A percentile compares a stretch with the other conserved stretches of the same genome.
Conservation (phyloP, 169 alveolate genomes). For the Prorocentrum cordatum region DNA sequence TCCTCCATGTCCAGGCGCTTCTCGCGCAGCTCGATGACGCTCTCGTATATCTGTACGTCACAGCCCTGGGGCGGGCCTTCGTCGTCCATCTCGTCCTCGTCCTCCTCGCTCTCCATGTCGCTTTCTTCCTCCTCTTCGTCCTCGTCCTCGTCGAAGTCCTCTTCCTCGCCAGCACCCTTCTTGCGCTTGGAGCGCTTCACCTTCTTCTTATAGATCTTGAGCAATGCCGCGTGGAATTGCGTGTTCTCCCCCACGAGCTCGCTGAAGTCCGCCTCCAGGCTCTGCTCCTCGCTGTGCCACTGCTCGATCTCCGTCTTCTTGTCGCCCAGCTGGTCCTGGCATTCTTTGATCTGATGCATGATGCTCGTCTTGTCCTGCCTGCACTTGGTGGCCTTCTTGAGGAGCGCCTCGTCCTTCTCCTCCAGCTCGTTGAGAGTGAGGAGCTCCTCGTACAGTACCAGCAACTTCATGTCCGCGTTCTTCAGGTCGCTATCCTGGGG, state of each 20-base stretch:
- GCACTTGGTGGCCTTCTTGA: slow-evolving; percentile 72
- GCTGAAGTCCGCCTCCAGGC: slow-evolving; percentile 73
- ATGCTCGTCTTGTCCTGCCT: slow-evolving; percentile 77
- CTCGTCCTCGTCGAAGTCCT: slow-evolving; percentile 75
- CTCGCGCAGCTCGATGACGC: slow-evolving; percentile 73
- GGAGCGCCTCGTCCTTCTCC: slow-evolving; percentile 74
- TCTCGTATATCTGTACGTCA: slow-evolving; percentile 68
- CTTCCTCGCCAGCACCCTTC: slow-evolving; percentile 70
- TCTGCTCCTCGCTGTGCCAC: slow-evolving; percentile 74
- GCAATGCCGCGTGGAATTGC: slow-evolving; percentile 56
- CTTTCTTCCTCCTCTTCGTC: slow-evolving; percentile 75
- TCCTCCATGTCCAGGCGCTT: slow-evolving; percentile 77
- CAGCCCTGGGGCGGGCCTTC: slow-evolving; percentile 73
- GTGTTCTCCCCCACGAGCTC: slow-evolving; percentile 73
- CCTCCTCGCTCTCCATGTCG: slow-evolving; percentile 74
- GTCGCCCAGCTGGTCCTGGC: slow-evolving; percentile 69
- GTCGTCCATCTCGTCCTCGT: slow-evolving; percentile 77
- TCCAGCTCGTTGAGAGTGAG: slow-evolving; percentile 78
- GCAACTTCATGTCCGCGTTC: slow-evolving; percentile 27
- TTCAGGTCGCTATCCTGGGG: slow-evolving; percentile 49
- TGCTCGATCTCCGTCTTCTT: slow-evolving; percentile 76
- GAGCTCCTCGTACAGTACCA: slow-evolving; percentile 75
- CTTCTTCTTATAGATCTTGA: slow-evolving; percentile 75
- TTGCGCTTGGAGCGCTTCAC: slow-evolving; percentile 72
- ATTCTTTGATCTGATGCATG: slow-evolving; percentile 74